Evolutionary conservation across 179 eudicot genomes (phyloP), one percentile per base, ranked within the genome.

Genomic region (Beta corolliflora): DNA sequence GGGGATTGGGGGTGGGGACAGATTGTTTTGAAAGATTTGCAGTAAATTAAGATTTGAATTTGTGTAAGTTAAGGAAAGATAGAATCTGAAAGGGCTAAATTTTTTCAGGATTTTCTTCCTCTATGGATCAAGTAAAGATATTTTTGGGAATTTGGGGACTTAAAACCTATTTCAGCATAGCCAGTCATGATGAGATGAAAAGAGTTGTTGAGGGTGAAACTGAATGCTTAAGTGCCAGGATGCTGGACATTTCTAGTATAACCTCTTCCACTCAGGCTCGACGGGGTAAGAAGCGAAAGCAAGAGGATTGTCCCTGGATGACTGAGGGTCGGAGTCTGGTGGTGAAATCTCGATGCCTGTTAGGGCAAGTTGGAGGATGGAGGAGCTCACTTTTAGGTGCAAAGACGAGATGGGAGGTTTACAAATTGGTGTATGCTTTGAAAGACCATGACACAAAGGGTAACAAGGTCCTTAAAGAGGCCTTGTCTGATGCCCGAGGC

Each of bases 291-390:
- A 72, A 63, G 61, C 67, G 64, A 73, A 73, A 80, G 1, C 61
- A 25, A 80, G 78, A 16, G 8, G 12, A 73, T 61, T 50, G 41
- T 13, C 61, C 69, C n/a, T 80, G 65, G 78, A 50, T 52, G 71
- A 7, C 36, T 31, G 72, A 63, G 2, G 52, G 8, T 7, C 5
- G 14, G 12, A 9, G 13, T 41, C 59, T 64, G 1, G 56, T 61
- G 19, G 10, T 46, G 23, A 9, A 25, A 23, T 21, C 12, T 23
- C 10, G 64, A 12, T 9, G 46, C 59, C n/a, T 63, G 44, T 63
- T 46, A 63, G 23, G 63, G 11, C 67, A 79, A 60, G 72, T 23
- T 50, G 71, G 46, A 54, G 60, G 76, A 15, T 71, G 63, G 29
- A 36, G 52, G 23, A 15, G 50, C n/a, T 36, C 18, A 7, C 9